Evolutionary conservation across 106 monocot species (phyloP), one percentile per base, ranked within the genome.

Genomic region (Vanilla planifolia): DNA sequence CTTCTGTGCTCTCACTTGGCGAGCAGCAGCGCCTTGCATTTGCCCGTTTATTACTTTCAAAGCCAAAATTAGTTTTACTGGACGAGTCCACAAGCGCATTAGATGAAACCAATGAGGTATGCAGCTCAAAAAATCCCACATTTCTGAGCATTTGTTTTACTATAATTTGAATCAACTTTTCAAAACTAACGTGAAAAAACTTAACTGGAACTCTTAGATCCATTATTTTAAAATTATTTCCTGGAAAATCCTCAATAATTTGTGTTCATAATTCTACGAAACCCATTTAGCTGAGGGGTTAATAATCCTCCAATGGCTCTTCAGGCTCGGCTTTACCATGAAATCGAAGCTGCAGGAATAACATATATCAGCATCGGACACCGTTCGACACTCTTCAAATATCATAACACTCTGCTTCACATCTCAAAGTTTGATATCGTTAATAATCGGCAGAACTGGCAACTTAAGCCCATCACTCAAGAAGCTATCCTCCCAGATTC

Each of bases 21-120:
- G 91, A 92, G 69, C 91, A 92, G 63, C 91, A 92, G 47, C 85
- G 91, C 36, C 86, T 92, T 67, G 91, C 91, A 27, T 86, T 92
- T 73, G 91, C 91, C 17, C 79, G 91, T 4, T 58, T 92, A 39
- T 71, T 92, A 26, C 77, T 92, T 2, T 48, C 91, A 40, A 79
- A 74, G 53, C 86, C 91, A 32, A 74, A 60, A 19, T 55, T 92
- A 57, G 72, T 77, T 43, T 74, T 92, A 25, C 30, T 92, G 66
- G 91, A 92, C 48, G 91, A 92, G 48, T 83, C 86, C 37, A 92
- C 91, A 62, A 92, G 91, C 62, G 91, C 85, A 61, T 66, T 91
- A 23, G 86, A 92, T 72, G 91, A 86, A 11, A 62, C 66, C 55
- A 86, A 92, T 52, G 86, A 86, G 83, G 91, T 92, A 73, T 24